Percentiles rank a stretch among this genome's conserved stretches.
phyloP scores from a whole-genome alignment of 306 rosid genomes.

The Castanospermum australe region DNA sequence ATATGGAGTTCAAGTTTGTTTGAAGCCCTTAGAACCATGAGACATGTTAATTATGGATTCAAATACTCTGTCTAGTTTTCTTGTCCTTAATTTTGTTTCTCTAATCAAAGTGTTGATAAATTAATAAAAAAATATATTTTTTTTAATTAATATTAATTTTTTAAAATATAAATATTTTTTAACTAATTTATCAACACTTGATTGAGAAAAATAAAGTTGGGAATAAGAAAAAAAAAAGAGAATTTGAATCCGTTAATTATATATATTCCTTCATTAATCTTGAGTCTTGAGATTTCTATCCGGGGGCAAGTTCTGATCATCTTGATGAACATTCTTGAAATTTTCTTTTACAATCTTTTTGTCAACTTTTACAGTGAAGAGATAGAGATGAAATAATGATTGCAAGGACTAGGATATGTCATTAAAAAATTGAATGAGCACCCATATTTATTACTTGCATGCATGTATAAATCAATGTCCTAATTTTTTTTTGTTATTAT shows the following conservation, averaged over 20 bases:
- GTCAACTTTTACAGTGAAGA: neutral
- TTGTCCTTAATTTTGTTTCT: too few relatives aligned
- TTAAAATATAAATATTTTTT: too few relatives aligned
- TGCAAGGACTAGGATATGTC: neutral
- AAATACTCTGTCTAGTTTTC: too few relatives aligned
- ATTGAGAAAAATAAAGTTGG: too few relatives aligned
- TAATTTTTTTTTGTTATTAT: neutral
- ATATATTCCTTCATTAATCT: neutral
- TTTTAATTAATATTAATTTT: too few relatives aligned
- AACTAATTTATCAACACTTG: too few relatives aligned
- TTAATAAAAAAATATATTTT: too few relatives aligned
- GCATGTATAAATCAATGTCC: neutral
- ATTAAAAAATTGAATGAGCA: neutral
- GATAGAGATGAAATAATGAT: conserved; percentile 13
- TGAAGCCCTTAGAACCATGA: conserved; percentile 52
- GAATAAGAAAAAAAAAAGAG: too few relatives aligned
- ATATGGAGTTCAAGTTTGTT: conserved; percentile 82
- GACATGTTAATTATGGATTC: too few relatives aligned
- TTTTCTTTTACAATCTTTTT: neutral
- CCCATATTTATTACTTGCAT: neutral
- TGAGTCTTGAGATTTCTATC: neutral
- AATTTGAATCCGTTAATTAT: too few relatives aligned
- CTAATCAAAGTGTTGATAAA: too few relatives aligned
- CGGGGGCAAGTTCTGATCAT: neutral
- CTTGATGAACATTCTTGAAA: neutral